A percentile compares a stretch with the other conserved stretches of the same genome.
phyloP scores from a whole-genome alignment of 306 rosid species.

The Amphicarpaea edgeworthii region DNA sequence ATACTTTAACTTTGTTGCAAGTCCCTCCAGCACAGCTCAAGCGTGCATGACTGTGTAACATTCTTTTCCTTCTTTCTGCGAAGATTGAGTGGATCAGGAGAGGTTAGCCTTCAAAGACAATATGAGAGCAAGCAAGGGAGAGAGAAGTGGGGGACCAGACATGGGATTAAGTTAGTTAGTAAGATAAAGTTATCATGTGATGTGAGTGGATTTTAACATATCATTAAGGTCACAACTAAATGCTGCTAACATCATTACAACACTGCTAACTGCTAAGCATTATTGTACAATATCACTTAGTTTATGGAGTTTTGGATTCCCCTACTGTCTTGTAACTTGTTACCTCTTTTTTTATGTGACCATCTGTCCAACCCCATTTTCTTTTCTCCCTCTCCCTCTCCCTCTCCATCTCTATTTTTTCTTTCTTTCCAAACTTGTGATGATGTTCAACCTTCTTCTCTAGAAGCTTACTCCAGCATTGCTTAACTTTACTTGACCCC shows the following conservation, averaged over 20 bases:
- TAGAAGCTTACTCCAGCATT: background rate
- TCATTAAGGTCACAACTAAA: conserved; percentile 57
- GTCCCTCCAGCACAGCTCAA: conserved; percentile 45
- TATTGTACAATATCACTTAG: conserved; percentile 32
- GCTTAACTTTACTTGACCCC: background rate
- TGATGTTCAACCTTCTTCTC: background rate
- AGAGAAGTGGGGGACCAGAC: conserved; percentile 49
- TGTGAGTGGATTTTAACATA: conserved; percentile 48
- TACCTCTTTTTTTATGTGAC: background rate
- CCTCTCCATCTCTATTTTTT: no score
- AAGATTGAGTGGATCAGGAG: conserved; percentile 45
- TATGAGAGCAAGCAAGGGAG: conserved; percentile 32
- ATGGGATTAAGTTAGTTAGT: conserved; percentile 32
- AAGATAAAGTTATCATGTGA: conserved; percentile 50
- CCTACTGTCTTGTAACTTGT: background rate
- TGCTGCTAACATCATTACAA: conserved; percentile 61
- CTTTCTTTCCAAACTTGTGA: background rate
- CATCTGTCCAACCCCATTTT: background rate
- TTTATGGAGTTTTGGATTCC: conserved; percentile 8
- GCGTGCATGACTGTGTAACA: conserved; percentile 23
- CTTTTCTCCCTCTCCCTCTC: background rate
- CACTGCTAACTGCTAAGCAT: conserved; percentile 38
- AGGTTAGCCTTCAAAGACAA: conserved; percentile 26
- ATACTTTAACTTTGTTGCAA: conserved; percentile 23
- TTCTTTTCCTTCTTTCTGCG: conserved; percentile 45